Conservation (phyloP, 768 basidiomycete genomes). For the Kwoniella sp. region DNA sequence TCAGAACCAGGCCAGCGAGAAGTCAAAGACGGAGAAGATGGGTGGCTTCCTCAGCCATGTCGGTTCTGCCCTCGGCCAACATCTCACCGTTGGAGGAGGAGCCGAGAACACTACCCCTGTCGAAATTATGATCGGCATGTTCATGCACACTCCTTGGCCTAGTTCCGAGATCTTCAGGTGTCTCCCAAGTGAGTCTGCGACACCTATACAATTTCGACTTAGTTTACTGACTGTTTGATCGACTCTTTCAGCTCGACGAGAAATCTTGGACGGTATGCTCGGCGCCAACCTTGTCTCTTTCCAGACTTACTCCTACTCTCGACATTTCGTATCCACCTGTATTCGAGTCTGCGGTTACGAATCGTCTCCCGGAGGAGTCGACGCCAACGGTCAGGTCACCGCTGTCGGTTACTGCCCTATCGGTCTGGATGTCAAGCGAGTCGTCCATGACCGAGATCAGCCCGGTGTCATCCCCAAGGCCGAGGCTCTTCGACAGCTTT, state of each 20-base stretch:
- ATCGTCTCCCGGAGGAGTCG: slow-evolving; percentile 69
- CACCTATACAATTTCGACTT: too few relatives aligned
- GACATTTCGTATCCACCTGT: slow-evolving; percentile 92
- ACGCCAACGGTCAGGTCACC: slow-evolving; percentile 81
- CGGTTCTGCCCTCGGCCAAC: slow-evolving; percentile 40
- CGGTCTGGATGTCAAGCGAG: slow-evolving; percentile 89
- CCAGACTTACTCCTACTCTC: slow-evolving; percentile 90
- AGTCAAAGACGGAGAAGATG: slow-evolving; percentile 19
- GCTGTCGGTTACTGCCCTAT: slow-evolving; percentile 89
- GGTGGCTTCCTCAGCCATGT: slow-evolving; percentile 46
- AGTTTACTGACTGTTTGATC: too few relatives aligned
- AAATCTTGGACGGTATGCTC: slow-evolving; percentile 96
- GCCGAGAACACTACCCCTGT: slow-evolving; percentile 58
- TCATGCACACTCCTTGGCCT: slow-evolving; percentile 98
- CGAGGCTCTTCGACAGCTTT: slow-evolving; percentile 76
- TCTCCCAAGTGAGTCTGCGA: slow-evolving; percentile 69
- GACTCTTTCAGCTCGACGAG: slow-evolving; percentile 67
- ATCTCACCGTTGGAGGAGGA: slow-evolving; percentile 20
- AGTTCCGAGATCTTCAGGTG: slow-evolving; percentile 94
- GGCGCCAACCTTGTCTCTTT: slow-evolving; percentile 95
- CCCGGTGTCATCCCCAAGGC: slow-evolving; percentile 89
- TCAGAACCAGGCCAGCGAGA: slow-evolving; percentile 6
- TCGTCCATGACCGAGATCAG: slow-evolving; percentile 73
- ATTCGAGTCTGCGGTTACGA: slow-evolving; percentile 96
- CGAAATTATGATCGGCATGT: slow-evolving; percentile 77